These are phyloP conservation scores for Rhytidiadelphus loreus DNA, from an alignment of 225 moss, liverwort and hornwort species.

Conservation along the genomic window DNA sequence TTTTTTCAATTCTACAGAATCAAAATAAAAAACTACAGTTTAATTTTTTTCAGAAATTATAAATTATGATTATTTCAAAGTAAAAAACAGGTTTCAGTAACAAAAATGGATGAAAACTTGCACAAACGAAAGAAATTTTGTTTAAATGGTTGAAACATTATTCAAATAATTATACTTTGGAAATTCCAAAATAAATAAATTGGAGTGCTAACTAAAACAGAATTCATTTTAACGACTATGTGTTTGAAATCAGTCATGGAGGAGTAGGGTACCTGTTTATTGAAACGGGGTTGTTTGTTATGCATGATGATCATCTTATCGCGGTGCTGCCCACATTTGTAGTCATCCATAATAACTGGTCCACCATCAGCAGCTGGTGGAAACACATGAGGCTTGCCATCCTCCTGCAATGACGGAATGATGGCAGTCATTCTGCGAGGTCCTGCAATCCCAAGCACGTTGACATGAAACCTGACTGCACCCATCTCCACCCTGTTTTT, in stretches of 20 bases:
- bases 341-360: slow-evolving; percentile 49
- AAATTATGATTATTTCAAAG: background rate
- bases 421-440: slow-evolving; percentile 76
- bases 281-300: slow-evolving; percentile 71
- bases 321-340: slow-evolving; percentile 44
- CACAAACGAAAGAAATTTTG: background rate
- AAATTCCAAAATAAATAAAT: background rate
- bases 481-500: slow-evolving; percentile 68
- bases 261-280: slow-evolving; percentile 40
- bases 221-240: no score
- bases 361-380: slow-evolving; percentile 34
- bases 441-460: slow-evolving; percentile 69
- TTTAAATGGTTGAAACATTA: background rate
- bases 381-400: slow-evolving; percentile 52
- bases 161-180: background rate
- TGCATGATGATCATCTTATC: slow-evolving; percentile 78
- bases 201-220: background rate
- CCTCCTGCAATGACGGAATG: slow-evolving; percentile 50
- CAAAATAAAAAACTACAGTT: background rate
- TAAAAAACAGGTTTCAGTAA: background rate
- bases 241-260: background rate
- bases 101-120: background rate
- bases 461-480: slow-evolving; percentile 49
- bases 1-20: no score
- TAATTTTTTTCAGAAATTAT: background rate